Base-by-base conservation (phyloP, 768 basidiomycete species). In the Paxillus rubicundulus region DNA sequence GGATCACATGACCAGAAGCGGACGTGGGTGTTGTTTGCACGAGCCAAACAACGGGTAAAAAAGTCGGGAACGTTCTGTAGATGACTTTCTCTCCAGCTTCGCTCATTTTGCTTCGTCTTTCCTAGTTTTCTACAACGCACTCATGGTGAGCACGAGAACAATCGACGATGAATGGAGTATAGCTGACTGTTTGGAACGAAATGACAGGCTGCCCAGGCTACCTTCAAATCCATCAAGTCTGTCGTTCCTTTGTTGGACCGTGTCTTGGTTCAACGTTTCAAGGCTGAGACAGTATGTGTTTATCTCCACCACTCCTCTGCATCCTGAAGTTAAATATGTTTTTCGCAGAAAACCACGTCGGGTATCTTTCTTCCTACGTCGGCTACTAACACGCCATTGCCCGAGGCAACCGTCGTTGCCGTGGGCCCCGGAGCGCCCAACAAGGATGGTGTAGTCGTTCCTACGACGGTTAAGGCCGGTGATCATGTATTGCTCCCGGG, bases 291-390 rank as follows among this genome's bases (percentile, higher is more conserved):
- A 8, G 95, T 98, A 64, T 55, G 89, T 77, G n/a, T 51, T 10
- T 36, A 7, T 39, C 17, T 28, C 28, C 28, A 57, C 42, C 33
- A 33, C 18, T 2, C 21, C 32, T 7, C 57, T 37, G 3, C 13
- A 30, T 37, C 2, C 20, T 18, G 18, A 18, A 24, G 27, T 24
- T 32, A 14, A 20, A 13, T 21, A 8, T 33, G 3, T 13, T 32
- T 32, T 27, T 28, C 24, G 5, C 13, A 98, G 95, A 97, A 98
- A 95, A 99, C 96, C n/a, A 89, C 97, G 3, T 74, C 88, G 20
- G 97, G 97, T 33, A 86, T 99, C 68, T 94, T 94, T 82, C 80
- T 99, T 42, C 97, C 97, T n/a, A 82, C 89, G 0, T 92, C 93
- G 1, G 84, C 89, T 5, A 93, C 91, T 24, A 81, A 70, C 59